A percentile compares a stretch with the other conserved stretches of the same genome.
These are phyloP conservation scores for Lotmaria passim DNA, from an alignment of 208 protist species.

Conservation along the genomic window DNA sequence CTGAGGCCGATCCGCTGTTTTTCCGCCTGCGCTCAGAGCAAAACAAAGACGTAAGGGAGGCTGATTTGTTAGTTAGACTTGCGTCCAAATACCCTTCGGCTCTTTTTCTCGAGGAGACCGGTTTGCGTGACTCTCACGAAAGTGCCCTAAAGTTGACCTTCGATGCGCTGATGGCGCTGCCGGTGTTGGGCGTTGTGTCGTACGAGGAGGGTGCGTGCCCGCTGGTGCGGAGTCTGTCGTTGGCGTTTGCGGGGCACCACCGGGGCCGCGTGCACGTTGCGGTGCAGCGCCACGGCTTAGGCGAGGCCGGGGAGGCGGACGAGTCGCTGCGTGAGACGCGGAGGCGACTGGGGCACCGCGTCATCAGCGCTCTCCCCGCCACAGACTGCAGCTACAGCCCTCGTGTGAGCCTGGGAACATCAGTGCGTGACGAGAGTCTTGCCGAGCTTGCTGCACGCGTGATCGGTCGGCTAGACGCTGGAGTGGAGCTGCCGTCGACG, in stretches of 20 bases:
- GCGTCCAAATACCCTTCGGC: too few relatives aligned
- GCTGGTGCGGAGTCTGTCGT: conserved; percentile 52
- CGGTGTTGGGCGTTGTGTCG: conserved; percentile 47
- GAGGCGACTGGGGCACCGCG: conserved; percentile 19
- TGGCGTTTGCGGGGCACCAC: conserved; percentile 49
- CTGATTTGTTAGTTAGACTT: too few relatives aligned
- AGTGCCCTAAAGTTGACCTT: too few relatives aligned
- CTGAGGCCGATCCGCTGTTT: too few relatives aligned
- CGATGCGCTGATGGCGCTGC: conserved; percentile 49
- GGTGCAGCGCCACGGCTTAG: conserved; percentile 18
- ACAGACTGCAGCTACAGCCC: conserved; percentile 28
- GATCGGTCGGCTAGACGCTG: not conserved
- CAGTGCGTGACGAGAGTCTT: conserved; percentile 15
- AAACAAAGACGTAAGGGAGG: too few relatives aligned
- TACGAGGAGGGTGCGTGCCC: conserved; percentile 52
- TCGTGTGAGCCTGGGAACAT: conserved; percentile 2
- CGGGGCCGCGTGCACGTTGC: conserved; percentile 31
- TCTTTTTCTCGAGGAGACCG: too few relatives aligned
- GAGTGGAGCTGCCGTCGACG: conserved; percentile 25
- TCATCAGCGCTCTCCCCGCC: conserved; percentile 37
- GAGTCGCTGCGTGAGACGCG: conserved; percentile 22
- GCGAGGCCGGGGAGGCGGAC: conserved; percentile 13
- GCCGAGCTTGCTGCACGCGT: conserved; percentile 10
- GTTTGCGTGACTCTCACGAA: too few relatives aligned
- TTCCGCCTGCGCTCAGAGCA: too few relatives aligned